Percentiles rank a stretch among this genome's conserved stretches.
phyloP scores from a whole-genome alignment of 2,329 filamentous ascomycete species.

The Capronia americana region DNA sequence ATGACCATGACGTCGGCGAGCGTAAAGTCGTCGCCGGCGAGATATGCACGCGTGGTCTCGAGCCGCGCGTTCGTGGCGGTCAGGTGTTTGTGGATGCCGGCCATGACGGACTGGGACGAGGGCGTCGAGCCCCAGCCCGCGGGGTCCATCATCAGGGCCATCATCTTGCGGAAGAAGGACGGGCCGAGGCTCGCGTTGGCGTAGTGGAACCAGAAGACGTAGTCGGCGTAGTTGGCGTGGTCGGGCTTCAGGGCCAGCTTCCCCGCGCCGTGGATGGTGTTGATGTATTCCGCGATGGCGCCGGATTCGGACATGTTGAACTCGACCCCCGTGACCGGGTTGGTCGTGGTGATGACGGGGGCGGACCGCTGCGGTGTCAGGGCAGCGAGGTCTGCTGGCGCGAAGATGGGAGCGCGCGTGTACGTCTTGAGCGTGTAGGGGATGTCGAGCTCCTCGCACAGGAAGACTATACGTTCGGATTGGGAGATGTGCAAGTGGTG shows the following conservation, averaged over 20 bases:
- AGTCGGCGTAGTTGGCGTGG: slow-evolving; percentile 62
- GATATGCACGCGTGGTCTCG: slow-evolving; percentile 53
- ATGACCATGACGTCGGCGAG: slow-evolving; percentile 70
- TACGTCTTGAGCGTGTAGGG: slow-evolving; percentile 59
- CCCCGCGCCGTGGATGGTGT: slow-evolving; percentile 60
- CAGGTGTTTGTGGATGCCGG: slow-evolving; percentile 50
- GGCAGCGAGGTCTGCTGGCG: slow-evolving; percentile 48
- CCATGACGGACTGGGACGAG: slow-evolving; percentile 41
- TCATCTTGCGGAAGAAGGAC: slow-evolving; percentile 49
- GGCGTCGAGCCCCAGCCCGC: slow-evolving; percentile 43
- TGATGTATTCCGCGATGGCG: slow-evolving; percentile 68
- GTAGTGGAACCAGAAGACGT: slow-evolving; percentile 71
- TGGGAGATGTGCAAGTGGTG: slow-evolving; percentile 66
- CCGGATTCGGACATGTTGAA: slow-evolving; percentile 64
- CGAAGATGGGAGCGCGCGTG: slow-evolving; percentile 54
- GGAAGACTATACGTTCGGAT: slow-evolving; percentile 69
- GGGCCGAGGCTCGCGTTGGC: slow-evolving; percentile 56
- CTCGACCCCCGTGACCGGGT: slow-evolving; percentile 41
- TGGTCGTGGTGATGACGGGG: slow-evolving; percentile 64
- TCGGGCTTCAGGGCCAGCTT: slow-evolving; percentile 55
- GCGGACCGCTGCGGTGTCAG: slow-evolving; percentile 62
- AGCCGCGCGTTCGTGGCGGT: slow-evolving; percentile 59
- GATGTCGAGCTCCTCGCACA: slow-evolving; percentile 68
- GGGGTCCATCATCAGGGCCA: slow-evolving; percentile 45
- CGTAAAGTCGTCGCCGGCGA: slow-evolving; percentile 68